Evolutionary conservation across 1,139 yeast species (phyloP), one percentile per base, ranked within the genome.

Genomic region (Protomyces lactucae-debilis): DNA sequence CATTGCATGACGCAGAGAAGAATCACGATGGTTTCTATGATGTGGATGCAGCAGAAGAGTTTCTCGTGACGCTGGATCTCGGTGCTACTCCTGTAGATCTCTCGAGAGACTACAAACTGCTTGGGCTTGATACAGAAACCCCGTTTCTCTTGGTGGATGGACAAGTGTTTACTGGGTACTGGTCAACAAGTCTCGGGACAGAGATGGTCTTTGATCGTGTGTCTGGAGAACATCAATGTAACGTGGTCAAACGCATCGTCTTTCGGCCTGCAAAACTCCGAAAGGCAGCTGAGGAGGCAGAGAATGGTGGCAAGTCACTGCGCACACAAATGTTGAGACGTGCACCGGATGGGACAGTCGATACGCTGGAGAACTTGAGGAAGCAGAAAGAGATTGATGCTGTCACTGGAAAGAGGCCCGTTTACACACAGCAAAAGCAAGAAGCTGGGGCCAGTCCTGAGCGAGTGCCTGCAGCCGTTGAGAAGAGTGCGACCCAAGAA

Each of bases 171-270:
- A 23, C 9, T 4, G 63, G 63, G 4, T 36, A 52, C 23, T 59
- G 63, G 63, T 51, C 63, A 18, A 43, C 52, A 5, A 52, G 28
- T 10, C 32, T 59, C 28, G 63, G 63, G 39, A 59, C 63, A 14
- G 63, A 59, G 45, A 52, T 59, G 57, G 43, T 52, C 53, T 52
- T 59, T 28, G 57, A 59, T 48, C 25, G 48, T 16, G 25, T 16
- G 9, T n/a, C 48, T 4, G 48, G 48, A n/a, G 23, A 16, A 21
- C 23, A 43, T 43, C 25, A 10, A 12, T 18, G 14, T 8, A 43
- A 43, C 23, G 14, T 16, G 16, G 18, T 9, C 23, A n/a, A 23
- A 16, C 48, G 48, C 12, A 43, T 43, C 48, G 25, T 16, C 8
- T 43, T 43, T 9, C 21, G 23, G 21, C 48, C 48, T 16, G 23